Conservation (phyloP, 2,329 filamentous ascomycete genomes). For the Curvularia hawaiiensis region DNA sequence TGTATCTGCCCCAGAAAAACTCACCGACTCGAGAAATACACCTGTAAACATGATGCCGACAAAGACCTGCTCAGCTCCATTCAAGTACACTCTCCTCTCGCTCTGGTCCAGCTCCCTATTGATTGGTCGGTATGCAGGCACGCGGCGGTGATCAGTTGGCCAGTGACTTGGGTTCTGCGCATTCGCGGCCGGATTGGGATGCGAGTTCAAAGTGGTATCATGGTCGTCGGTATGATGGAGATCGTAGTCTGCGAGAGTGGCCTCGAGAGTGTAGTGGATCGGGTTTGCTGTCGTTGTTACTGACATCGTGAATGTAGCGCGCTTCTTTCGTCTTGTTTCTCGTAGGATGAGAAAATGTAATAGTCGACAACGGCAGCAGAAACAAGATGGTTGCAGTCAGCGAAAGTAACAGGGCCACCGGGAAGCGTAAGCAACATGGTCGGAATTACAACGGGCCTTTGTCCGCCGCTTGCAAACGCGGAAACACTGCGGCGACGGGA, state of each 20-base stretch:
- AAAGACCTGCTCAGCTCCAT: slow-evolving; percentile 53
- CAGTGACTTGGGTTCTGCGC: slow-evolving; percentile 43
- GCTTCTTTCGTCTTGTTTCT: background rate
- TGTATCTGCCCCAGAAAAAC: slow-evolving; percentile 18
- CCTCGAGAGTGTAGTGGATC: slow-evolving; percentile 42
- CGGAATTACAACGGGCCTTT: background rate
- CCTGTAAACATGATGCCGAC: slow-evolving; percentile 58
- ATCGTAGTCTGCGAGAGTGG: slow-evolving; percentile 54
- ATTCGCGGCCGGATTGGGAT: slow-evolving; percentile 34
- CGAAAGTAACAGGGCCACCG: background rate
- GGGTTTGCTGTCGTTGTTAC: slow-evolving; percentile 52
- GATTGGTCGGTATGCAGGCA: slow-evolving; percentile 55
- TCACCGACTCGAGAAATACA: slow-evolving; percentile 52
- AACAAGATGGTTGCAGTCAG: background rate
- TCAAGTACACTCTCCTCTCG: slow-evolving; percentile 53
- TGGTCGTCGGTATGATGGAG: slow-evolving; percentile 49
- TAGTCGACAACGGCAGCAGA: background rate
- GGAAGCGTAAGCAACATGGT: background rate
- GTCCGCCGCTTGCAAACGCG: slow-evolving; percentile 9
- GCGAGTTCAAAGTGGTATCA: slow-evolving; percentile 34
- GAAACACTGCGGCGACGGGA: slow-evolving; percentile 9
- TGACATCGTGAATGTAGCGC: slow-evolving; percentile 44
- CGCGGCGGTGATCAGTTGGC: slow-evolving; percentile 54
- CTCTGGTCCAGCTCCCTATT: slow-evolving; percentile 51
- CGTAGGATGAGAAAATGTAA: background rate